Evolutionary conservation across 306 rosid genomes (phyloP), one percentile per base, ranked within the genome.

Genomic region (Sophora flavescens): DNA sequence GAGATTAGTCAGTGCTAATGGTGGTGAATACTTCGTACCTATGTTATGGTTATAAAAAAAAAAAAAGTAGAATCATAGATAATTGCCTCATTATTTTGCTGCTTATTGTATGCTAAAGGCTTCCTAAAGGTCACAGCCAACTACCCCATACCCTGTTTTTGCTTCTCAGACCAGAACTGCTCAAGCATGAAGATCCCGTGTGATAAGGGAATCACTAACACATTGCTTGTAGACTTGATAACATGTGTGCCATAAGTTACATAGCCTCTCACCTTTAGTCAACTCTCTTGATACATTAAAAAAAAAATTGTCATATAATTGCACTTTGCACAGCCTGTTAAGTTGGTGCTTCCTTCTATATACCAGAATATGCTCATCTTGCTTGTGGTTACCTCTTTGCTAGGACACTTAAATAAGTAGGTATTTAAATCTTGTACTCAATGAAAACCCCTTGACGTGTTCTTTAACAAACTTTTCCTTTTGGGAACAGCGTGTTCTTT

Each of bases 111-210:
- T 22, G 44, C 44, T 8, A 41, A 41, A 50, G 7, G 54, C 18
- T 50, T 1, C 8, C 8, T 6, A 2, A 50, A 50, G 17, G 17
- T 50, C 6, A 6, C 7, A 50, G 54, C 15, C 17, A 50, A 16
- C 54, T 17, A 50, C 6, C 18, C 54, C 0, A 15, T 4, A 14
- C 48, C 30, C 3, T 36, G 16, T 2, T 63, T 30, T 87, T 80
- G 60, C 87, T 44, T 80, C 90, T 26, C 32, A 76, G 63, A 33
- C 35, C 44, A 82, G 74, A 80, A 51, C 82, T 72, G 83, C 88
- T 71, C 67, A 74, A 48, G 80, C 81, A 54, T 77, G 80, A 85
- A 85, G 85, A 74, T 69, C 2, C 18, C 54, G 1, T 33, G 15
- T n/a, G 74, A 52, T 35, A 11, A 14, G 17, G 32, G 51, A 32